Conservation (phyloP, 2,329 filamentous ascomycete genomes). For the Xylaria arbuscula region DNA sequence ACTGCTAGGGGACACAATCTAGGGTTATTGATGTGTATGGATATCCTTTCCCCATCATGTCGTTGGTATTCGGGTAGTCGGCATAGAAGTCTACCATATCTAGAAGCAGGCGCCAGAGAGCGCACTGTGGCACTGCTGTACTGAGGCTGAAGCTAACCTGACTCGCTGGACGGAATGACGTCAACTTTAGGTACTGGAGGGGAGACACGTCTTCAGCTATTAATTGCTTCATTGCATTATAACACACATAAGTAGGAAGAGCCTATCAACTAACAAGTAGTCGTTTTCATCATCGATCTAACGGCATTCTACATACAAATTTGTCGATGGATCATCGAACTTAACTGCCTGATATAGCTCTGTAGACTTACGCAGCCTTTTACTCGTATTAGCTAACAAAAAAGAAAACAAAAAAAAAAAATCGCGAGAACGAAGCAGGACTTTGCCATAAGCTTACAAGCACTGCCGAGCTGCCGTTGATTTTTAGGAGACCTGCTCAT, state of each 20-base stretch:
- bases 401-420: not conserved
- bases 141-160: slow-evolving; percentile 10
- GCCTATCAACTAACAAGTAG: not conserved
- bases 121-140: slow-evolving; percentile 5
- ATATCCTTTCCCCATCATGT: slow-evolving; percentile 5
- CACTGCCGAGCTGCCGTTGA: not conserved
- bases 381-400: slow-evolving; percentile 1
- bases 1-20: not conserved
- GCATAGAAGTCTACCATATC: not conserved
- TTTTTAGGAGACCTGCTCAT: too few relatives aligned
- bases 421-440: not conserved
- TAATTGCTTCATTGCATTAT: too few relatives aligned
- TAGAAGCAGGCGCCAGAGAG: not conserved
- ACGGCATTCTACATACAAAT: not conserved
- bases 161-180: slow-evolving; percentile 23
- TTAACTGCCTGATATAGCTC: slow-evolving; percentile 1
- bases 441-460: not conserved
- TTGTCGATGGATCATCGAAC: slow-evolving; percentile 12
- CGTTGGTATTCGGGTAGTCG: slow-evolving; percentile 15
- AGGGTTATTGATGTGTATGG: not conserved
- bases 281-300: slow-evolving; percentile 13
- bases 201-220: too few relatives aligned
- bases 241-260: not conserved
- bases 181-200: not conserved
- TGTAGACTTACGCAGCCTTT: slow-evolving; percentile 12